Evolutionary conservation across 805 yeast genomes (phyloP).

Genomic region (Candida insectorum): DNA sequence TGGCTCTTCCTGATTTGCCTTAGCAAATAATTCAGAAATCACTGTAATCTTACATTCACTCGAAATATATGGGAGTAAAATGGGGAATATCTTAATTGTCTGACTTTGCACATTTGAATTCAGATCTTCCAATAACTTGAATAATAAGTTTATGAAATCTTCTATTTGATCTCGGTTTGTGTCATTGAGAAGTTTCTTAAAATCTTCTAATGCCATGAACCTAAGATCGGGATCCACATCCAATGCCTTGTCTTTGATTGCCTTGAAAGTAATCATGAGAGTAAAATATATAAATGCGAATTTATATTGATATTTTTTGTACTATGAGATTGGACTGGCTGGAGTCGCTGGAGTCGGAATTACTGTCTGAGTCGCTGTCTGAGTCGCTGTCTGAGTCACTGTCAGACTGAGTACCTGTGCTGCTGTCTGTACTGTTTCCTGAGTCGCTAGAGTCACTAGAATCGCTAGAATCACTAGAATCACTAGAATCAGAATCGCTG

Average conservation of each 20-base stretch:
- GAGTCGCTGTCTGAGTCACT: conserved; percentile 3
- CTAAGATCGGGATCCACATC: conserved; percentile 80
- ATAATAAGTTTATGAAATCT: conserved; percentile 37
- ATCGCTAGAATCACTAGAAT: neutral
- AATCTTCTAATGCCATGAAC: conserved; percentile 81
- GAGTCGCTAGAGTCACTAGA: conserved; percentile 2
- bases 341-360: neutral
- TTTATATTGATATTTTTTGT: conserved; percentile 4
- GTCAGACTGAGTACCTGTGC: conserved; percentile 1
- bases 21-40: conserved; percentile 23
- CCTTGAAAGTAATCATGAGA: conserved; percentile 7
- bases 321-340: conserved; percentile 6
- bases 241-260: conserved; percentile 42
- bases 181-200: conserved; percentile 43
- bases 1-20: conserved; percentile 15
- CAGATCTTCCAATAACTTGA: conserved; percentile 51
- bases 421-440: conserved; percentile 1
- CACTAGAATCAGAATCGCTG: neutral
- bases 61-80: conserved; percentile 30
- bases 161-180: conserved; percentile 24
- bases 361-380: conserved; percentile 1
- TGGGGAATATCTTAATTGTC: conserved; percentile 55
- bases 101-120: conserved; percentile 73
- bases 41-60: conserved; percentile 27
- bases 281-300: conserved; percentile 4